These are phyloP conservation scores for Fusarium sp. DNA, from an alignment of 2,329 filamentous ascomycete genomes.

Conservation along the genomic window DNA sequence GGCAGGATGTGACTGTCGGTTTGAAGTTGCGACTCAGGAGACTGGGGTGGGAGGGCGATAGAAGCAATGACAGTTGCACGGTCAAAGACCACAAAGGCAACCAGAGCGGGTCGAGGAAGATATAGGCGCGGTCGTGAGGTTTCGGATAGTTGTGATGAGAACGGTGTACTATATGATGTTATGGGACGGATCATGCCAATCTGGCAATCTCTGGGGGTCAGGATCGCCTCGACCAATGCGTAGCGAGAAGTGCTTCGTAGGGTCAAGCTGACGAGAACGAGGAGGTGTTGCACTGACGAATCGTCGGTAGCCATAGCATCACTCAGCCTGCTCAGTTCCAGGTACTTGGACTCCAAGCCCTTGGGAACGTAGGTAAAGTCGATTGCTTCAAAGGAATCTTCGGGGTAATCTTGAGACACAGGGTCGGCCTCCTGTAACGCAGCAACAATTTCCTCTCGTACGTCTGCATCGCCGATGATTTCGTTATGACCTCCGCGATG, in stretches of 20 bases:
- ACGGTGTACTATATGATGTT: constrained; percentile 69
- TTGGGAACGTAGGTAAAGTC: constrained; percentile 80
- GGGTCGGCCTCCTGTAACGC: constrained; percentile 69
- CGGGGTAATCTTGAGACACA: constrained; percentile 59
- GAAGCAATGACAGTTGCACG: constrained; percentile 82
- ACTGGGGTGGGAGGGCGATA: constrained; percentile 72
- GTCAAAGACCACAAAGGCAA: constrained; percentile 85
- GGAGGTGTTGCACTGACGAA: constrained; percentile 66
- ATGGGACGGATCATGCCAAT: constrained; percentile 77
- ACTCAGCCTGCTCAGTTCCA: constrained; percentile 62
- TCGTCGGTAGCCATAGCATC: constrained; percentile 63
- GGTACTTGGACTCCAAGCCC: constrained; percentile 61
- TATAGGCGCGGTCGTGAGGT: constrained; percentile 72
- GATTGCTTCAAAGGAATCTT: constrained; percentile 75
- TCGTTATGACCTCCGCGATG: constrained; percentile 88
- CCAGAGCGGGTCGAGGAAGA: constrained; percentile 80
- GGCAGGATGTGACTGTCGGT: constrained; percentile 72
- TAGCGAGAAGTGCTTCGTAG: constrained; percentile 70
- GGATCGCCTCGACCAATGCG: constrained; percentile 76
- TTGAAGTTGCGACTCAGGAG: constrained; percentile 80
- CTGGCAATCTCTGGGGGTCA: constrained; percentile 64
- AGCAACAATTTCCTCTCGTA: constrained; percentile 70
- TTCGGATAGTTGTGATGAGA: constrained; percentile 53
- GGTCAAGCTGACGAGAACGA: constrained; percentile 70
- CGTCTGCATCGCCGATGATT: constrained; percentile 76